Evolutionary conservation across 129 eudicot species (phyloP).

Genomic region (Helichrysum umbraculigerum): DNA sequence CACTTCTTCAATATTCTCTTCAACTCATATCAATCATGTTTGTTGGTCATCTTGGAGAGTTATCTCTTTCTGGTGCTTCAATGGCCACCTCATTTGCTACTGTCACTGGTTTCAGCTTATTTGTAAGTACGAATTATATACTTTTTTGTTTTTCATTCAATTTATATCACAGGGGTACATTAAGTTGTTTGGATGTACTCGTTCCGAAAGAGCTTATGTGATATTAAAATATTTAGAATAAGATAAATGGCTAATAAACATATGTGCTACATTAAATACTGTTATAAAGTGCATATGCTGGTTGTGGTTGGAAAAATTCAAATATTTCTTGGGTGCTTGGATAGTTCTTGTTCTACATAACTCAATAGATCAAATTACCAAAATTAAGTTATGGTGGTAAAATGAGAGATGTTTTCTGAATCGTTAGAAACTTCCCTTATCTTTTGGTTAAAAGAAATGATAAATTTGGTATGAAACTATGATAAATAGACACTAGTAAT

Average conservation of each 20-base stretch:
- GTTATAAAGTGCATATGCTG: no score
- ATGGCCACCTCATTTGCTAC: slow-evolving; percentile 81
- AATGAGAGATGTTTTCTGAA: no score
- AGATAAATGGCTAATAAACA: neutral
- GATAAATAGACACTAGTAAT: no score
- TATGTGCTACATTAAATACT: no score
- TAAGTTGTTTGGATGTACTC: neutral
- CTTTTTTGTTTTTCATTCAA: neutral
- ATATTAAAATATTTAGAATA: neutral
- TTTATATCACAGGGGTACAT: neutral
- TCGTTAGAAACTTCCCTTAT: no score
- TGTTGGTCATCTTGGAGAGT: slow-evolving; percentile 84
- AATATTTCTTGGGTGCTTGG: no score
- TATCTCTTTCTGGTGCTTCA: slow-evolving; percentile 82
- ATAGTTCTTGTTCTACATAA: neutral
- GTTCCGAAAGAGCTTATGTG: neutral
- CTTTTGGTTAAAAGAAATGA: neutral
- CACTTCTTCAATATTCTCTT: slow-evolving; percentile 58
- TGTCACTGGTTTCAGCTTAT: slow-evolving; percentile 74
- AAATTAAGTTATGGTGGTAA: no score
- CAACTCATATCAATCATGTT: slow-evolving; percentile 75
- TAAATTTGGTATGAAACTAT: no score
- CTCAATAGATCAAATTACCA: no score
- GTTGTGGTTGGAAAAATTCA: no score
- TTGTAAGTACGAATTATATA: slow-evolving; percentile 37